A percentile compares a stretch with the other conserved stretches of the same genome.
Evolutionary conservation across 2,329 filamentous ascomycete genomes (phyloP).

Genomic region (Chrysoporthe deuterocubensis): DNA sequence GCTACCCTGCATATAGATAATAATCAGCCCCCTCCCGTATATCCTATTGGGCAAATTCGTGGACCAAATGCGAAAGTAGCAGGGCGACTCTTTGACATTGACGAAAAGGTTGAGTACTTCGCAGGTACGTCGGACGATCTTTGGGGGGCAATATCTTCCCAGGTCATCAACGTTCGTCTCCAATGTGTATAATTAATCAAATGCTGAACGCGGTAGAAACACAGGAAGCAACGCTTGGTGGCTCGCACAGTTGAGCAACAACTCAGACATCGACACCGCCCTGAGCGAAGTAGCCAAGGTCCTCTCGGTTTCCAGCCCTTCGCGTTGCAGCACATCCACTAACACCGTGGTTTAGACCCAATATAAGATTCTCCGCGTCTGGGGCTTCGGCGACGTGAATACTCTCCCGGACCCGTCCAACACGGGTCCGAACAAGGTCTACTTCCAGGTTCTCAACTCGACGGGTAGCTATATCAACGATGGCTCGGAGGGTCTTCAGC

Average conservation of each 20-base stretch:
- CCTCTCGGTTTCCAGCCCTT: background rate
- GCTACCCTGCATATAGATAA: slow-evolving; percentile 16
- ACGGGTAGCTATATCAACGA: slow-evolving; percentile 64
- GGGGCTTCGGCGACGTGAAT: slow-evolving; percentile 67
- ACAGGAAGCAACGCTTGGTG: slow-evolving; percentile 28
- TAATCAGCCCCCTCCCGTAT: slow-evolving; percentile 18
- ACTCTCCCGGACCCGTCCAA: slow-evolving; percentile 35
- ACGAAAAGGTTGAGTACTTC: slow-evolving; percentile 20
- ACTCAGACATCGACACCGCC: slow-evolving; percentile 57
- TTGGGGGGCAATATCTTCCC: background rate
- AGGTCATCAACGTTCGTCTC: background rate
- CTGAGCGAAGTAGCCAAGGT: slow-evolving; percentile 28
- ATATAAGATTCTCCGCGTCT: slow-evolving; percentile 62
- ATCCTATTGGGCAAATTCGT: slow-evolving; percentile 20
- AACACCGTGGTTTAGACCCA: slow-evolving; percentile 49
- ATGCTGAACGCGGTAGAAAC: background rate
- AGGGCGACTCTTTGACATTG: slow-evolving; percentile 23
- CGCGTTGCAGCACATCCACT: background rate
- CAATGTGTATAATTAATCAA: background rate
- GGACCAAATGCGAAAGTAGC: slow-evolving; percentile 21
- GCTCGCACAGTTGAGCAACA: slow-evolving; percentile 44
- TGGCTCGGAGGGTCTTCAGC: slow-evolving; percentile 63
- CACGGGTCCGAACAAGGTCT: slow-evolving; percentile 42
- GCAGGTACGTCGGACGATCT: slow-evolving; percentile 11
- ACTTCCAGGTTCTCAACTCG: slow-evolving; percentile 58